phyloP scores from a whole-genome alignment of 768 basidiomycete genomes.

The Russula sp. region DNA sequence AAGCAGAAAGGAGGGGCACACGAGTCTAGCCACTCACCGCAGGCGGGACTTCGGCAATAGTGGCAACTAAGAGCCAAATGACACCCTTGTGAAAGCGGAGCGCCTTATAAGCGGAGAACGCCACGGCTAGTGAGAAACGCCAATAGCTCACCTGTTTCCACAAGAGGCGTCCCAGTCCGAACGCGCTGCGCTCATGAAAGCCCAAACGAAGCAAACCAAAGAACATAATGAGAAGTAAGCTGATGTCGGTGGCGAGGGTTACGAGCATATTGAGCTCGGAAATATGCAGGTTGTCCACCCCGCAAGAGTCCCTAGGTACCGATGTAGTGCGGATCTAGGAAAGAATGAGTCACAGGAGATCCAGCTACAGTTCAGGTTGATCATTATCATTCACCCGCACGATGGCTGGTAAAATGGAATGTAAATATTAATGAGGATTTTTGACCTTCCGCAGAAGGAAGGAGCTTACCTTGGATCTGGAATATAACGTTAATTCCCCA shows the following conservation, averaged over 20 bases:
- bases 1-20: not conserved
- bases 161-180: not conserved
- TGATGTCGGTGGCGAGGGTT: not conserved
- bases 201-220: not conserved
- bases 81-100: not conserved
- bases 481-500: too few species aligned
- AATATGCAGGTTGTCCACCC: not conserved
- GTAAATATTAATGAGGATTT: too few species aligned
- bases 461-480: too few species aligned
- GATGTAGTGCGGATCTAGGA: not conserved
- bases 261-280: not conserved
- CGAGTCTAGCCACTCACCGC: not conserved
- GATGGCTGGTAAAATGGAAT: too few species aligned
- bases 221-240: conserved; percentile 4
- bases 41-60: not conserved
- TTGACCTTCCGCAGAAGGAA: too few species aligned
- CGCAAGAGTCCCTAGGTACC: not conserved
- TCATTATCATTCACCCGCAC: too few species aligned
- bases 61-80: conserved; percentile 6
- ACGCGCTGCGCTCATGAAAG: too few species aligned
- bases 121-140: not conserved
- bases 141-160: conserved; percentile 5
- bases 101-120: not conserved
- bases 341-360: not conserved
- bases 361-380: too few species aligned